phyloP scores from a whole-genome alignment of 1,284 basidiomycete species.

The Irpex lacteus region DNA sequence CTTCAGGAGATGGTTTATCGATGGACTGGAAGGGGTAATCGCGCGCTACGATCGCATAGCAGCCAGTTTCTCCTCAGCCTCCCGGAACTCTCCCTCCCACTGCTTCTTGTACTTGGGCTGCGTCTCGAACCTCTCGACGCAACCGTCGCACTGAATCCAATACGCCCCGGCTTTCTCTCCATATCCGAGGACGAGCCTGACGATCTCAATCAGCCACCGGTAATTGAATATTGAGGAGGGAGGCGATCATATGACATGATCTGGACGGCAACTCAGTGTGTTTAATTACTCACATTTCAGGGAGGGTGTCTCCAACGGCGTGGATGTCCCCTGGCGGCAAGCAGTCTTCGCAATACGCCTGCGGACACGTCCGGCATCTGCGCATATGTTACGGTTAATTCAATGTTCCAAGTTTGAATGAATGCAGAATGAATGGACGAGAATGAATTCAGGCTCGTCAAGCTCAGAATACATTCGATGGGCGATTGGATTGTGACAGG shows the following conservation, averaged over 20 bases:
- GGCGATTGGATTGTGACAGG: too few species aligned
- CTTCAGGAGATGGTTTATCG: not conserved
- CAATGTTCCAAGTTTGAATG: not conserved
- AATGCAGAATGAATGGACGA: too few species aligned
- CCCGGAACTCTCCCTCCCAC: constrained; percentile 39
- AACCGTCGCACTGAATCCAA: constrained; percentile 49
- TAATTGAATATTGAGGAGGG: not conserved
- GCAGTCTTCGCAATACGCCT: constrained; percentile 62
- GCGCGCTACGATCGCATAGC: not conserved
- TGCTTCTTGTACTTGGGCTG: constrained; percentile 30
- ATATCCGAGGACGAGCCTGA: constrained; percentile 40
- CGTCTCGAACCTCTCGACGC: constrained; percentile 31
- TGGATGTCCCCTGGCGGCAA: constrained; percentile 45
- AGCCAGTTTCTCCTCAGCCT: constrained; percentile 31
- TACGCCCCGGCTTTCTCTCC: constrained; percentile 35
- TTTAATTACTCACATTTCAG: constrained; percentile 48
- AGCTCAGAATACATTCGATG: too few species aligned
- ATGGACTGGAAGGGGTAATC: not conserved
- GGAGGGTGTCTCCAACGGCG: constrained; percentile 49
- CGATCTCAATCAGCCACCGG: not conserved
- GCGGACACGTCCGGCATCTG: constrained; percentile 57
- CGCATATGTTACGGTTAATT: not conserved
- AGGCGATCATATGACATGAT: not conserved
- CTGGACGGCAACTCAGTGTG: constrained; percentile 1
- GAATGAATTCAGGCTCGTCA: too few species aligned